Percentiles rank a stretch among this genome's conserved stretches.
These are phyloP conservation scores for Fraxinus sp. DNA, from an alignment of 305 asterid genomes.

Conservation along the genomic window DNA sequence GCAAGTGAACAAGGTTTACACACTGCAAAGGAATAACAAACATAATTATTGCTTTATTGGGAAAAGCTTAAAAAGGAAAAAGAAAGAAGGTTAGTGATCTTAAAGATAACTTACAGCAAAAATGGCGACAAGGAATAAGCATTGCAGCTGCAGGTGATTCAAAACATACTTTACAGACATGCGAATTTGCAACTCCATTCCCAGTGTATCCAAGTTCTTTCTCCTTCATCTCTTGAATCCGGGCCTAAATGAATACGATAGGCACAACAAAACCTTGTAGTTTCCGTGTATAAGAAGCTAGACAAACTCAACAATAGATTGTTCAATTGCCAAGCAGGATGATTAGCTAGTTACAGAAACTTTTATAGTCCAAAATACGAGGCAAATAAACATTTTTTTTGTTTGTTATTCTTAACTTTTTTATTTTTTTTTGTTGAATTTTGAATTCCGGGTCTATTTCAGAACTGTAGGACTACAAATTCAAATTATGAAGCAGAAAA, in stretches of 20 bases:
- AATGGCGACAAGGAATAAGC: slow-evolving; percentile 99
- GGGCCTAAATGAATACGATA: slow-evolving; percentile 51
- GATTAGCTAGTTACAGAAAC: neutral
- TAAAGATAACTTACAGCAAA: slow-evolving; percentile 66
- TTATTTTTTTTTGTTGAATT: too few species aligned
- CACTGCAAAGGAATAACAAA: slow-evolving; percentile 52
- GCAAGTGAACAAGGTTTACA: slow-evolving; percentile 95
- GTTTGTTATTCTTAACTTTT: neutral
- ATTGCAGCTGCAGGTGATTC: slow-evolving; percentile 87
- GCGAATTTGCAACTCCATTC: slow-evolving; percentile 78
- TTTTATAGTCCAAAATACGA: neutral
- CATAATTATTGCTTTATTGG: slow-evolving; percentile 18
- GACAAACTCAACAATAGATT: neutral
- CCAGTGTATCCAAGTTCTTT: slow-evolving; percentile 69
- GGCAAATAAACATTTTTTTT: neutral
- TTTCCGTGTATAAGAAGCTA: neutral
- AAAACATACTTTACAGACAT: slow-evolving; percentile 88
- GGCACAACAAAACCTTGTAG: slow-evolving; percentile 13
- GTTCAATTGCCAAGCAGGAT: neutral
- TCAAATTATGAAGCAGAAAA: neutral
- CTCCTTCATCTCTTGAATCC: slow-evolving; percentile 94
- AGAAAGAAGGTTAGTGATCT: neutral
- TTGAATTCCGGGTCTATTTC: neutral
- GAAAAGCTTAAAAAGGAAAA: neutral
- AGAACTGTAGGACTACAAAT: neutral